Conservation (phyloP, 2,329 filamentous ascomycete genomes). For the Onygena corvina region DNA sequence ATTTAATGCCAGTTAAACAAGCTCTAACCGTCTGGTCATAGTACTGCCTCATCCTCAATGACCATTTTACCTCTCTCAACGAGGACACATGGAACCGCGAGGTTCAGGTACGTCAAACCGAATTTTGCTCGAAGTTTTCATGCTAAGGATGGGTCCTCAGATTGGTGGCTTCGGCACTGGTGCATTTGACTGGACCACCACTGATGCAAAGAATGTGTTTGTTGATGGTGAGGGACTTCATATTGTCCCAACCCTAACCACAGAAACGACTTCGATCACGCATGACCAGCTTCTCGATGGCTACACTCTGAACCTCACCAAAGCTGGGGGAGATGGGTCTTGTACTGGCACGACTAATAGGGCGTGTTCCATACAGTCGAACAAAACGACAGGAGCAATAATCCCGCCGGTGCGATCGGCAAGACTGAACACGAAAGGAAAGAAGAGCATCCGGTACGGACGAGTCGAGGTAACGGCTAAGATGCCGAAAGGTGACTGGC, state of each 20-base stretch:
- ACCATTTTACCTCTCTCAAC: conserved; percentile 39
- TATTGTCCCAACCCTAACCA: conserved; percentile 44
- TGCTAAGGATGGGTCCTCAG: conserved; percentile 15
- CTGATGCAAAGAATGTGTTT: conserved; percentile 38
- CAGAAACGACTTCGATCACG: conserved; percentile 23
- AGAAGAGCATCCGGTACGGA: conserved; percentile 39
- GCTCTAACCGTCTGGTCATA: conserved; percentile 16
- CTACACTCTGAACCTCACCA: conserved; percentile 33
- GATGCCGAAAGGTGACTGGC: conserved; percentile 43
- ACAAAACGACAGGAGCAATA: conserved; percentile 36
- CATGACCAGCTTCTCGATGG: conserved; percentile 19
- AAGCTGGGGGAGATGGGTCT: conserved; percentile 24
- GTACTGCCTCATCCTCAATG: conserved; percentile 42
- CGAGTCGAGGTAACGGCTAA: conserved; percentile 44
- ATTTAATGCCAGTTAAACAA: background rate
- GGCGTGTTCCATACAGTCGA: conserved; percentile 33
- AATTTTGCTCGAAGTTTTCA: background rate
- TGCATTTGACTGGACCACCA: conserved; percentile 45
- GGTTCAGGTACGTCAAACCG: conserved; percentile 29
- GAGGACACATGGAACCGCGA: conserved; percentile 40
- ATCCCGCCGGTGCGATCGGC: conserved; percentile 42
- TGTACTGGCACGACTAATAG: conserved; percentile 31
- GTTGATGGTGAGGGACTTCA: conserved; percentile 40
- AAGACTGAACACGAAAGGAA: conserved; percentile 39
- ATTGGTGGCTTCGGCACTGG: conserved; percentile 39